Evolutionary conservation across 2,329 filamentous ascomycete species (phyloP).

Genomic region (Leptographium flavum): DNA sequence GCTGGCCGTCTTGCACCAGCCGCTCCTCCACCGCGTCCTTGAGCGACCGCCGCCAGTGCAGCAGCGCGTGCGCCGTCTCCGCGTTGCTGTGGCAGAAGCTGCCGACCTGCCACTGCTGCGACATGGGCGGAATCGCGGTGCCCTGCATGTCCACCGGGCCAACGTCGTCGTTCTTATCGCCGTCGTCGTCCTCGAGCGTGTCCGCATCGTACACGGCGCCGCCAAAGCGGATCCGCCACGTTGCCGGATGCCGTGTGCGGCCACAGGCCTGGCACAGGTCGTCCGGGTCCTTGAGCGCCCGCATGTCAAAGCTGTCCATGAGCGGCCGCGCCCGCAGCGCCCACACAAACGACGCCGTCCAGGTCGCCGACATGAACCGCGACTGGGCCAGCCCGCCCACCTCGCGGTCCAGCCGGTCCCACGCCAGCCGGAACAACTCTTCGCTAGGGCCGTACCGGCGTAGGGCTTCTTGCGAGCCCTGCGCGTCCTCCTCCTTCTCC

Average conservation of each 20-base stretch:
- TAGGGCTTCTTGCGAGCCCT: too few relatives aligned
- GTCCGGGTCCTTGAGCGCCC: conserved; percentile 12
- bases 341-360: conserved; percentile 52
- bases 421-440: conserved; percentile 52
- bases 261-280: conserved; percentile 57
- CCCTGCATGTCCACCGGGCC: conserved; percentile 24
- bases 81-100: conserved; percentile 35
- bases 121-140: conserved; percentile 19
- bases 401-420: conserved; percentile 58
- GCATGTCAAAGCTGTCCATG: conserved; percentile 33
- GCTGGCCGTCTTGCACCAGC: conserved; percentile 42
- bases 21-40: conserved; percentile 55
- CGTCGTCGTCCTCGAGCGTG: conserved; percentile 50
- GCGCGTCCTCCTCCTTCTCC: too few relatives aligned
- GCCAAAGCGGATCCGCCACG: conserved; percentile 44
- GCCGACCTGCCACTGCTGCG: conserved; percentile 27
- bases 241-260: conserved; percentile 52
- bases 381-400: conserved; percentile 52
- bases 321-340: conserved; percentile 52
- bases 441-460: too few relatives aligned
- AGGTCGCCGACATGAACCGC: conserved; percentile 57
- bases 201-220: conserved; percentile 53
- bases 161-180: conserved; percentile 24
- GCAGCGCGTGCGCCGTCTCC: conserved; percentile 53
- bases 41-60: conserved; percentile 66